Evolutionary conservation across 805 yeast species (phyloP).

Genomic region (Kodamaea hsintzibuensis): DNA sequence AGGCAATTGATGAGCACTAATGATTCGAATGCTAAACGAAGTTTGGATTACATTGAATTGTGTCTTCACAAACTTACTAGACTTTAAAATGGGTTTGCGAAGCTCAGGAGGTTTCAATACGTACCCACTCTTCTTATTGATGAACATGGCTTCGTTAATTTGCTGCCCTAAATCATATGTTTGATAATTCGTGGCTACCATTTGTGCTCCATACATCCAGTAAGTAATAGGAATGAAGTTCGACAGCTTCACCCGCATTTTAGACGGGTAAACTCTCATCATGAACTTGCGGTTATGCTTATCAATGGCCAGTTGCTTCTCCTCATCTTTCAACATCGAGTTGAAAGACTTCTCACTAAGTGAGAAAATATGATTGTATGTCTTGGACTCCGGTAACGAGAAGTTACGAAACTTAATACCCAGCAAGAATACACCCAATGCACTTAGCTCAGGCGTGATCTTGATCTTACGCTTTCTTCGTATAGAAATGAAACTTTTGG

Average conservation of each 20-base stretch:
- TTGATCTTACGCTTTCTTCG: conserved; percentile 24
- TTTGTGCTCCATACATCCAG: conserved; percentile 87
- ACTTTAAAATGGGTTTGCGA: conserved; percentile 33
- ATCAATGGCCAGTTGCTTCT: conserved; percentile 53
- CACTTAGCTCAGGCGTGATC: conserved; percentile 47
- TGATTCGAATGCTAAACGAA: conserved; percentile 20
- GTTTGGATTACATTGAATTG: not conserved
- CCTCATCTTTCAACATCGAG: conserved; percentile 62
- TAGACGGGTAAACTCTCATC: conserved; percentile 88
- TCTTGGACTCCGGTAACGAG: conserved; percentile 82
- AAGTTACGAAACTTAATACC: conserved; percentile 82
- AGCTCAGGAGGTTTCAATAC: conserved; percentile 67
- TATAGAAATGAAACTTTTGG: conserved; percentile 21
- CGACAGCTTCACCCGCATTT: conserved; percentile 69
- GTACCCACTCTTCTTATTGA: conserved; percentile 63
- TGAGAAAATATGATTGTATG: conserved; percentile 80
- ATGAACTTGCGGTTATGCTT: conserved; percentile 77
- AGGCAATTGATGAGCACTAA: conserved; percentile 88
- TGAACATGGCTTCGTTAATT: conserved; percentile 79
- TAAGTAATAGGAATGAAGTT: conserved; percentile 78
- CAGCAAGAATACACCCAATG: conserved; percentile 67
- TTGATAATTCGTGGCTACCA: conserved; percentile 98
- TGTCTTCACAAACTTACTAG: not conserved
- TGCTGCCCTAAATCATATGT: conserved; percentile 88
- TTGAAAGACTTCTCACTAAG: conserved; percentile 73